phyloP scores from a whole-genome alignment of 352 stramenopile genomes.

The Peronospora farinosa region DNA sequence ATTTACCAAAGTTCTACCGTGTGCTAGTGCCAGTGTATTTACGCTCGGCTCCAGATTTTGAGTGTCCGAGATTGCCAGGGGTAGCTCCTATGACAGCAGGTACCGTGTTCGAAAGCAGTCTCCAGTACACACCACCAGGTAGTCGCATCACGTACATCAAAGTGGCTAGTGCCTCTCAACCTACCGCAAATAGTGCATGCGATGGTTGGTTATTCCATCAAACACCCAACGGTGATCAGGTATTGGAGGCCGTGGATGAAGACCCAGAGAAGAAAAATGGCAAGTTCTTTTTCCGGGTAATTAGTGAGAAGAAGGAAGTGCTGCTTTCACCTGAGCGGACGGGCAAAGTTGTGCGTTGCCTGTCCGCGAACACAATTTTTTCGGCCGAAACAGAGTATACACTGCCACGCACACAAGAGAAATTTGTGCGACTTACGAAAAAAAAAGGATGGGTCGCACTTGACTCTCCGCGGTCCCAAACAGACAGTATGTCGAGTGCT shows the following conservation, averaged over 20 bases:
- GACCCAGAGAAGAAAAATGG: constrained; percentile 74
- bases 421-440: constrained; percentile 65
- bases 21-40: constrained; percentile 61
- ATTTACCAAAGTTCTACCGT: constrained; percentile 72
- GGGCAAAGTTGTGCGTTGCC: constrained; percentile 57
- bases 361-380: constrained; percentile 69
- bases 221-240: constrained; percentile 54
- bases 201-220: constrained; percentile 69
- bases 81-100: constrained; percentile 54
- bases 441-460: constrained; percentile 75
- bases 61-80: constrained; percentile 63
- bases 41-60: constrained; percentile 67
- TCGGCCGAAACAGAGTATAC: constrained; percentile 79
- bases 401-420: constrained; percentile 59
- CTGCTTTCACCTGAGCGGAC: constrained; percentile 61
- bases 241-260: constrained; percentile 64
- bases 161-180: constrained; percentile 46
- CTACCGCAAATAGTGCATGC: constrained; percentile 28
- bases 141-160: constrained; percentile 81
- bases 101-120: constrained; percentile 70
- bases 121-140: constrained; percentile 73
- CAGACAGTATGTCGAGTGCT: constrained; percentile 19
- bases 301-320: constrained; percentile 63
- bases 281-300: constrained; percentile 78
- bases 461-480: constrained; percentile 28